Conservation (phyloP, 208 protist genomes). For the Naegleria fowleri region DNA sequence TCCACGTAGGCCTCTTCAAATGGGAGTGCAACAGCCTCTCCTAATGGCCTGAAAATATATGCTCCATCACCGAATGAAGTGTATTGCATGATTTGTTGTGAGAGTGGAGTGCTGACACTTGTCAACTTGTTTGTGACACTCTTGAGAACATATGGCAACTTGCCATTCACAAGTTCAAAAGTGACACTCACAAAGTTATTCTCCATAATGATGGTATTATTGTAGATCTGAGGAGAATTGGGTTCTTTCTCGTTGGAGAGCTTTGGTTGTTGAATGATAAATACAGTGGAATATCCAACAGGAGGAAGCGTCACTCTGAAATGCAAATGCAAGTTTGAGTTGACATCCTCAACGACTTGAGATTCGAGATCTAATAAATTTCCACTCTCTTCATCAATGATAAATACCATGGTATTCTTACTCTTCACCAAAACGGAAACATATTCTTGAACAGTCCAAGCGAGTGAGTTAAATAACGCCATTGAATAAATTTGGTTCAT, state of each 20-base stretch:
- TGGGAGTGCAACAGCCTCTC: not conserved
- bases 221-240: not conserved
- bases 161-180: not conserved
- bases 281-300: not conserved
- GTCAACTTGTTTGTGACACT: not conserved
- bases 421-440: not conserved
- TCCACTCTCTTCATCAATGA: not conserved
- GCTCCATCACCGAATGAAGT: not conserved
- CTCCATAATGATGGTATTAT: not conserved
- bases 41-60: not conserved
- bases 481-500: not conserved
- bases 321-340: not conserved
- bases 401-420: not conserved
- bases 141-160: not conserved
- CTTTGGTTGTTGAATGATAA: not conserved
- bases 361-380: not conserved
- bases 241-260: not conserved
- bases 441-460: not conserved
- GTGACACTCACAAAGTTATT: not conserved
- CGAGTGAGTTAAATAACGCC: not conserved
- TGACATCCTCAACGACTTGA: not conserved
- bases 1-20: not conserved
- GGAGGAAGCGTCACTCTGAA: not conserved
- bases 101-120: not conserved
- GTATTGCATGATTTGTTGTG: not conserved